These are phyloP conservation scores for Spathaspora passalidarum DNA, from an alignment of 805 yeast genomes.

Conservation along the genomic window DNA sequence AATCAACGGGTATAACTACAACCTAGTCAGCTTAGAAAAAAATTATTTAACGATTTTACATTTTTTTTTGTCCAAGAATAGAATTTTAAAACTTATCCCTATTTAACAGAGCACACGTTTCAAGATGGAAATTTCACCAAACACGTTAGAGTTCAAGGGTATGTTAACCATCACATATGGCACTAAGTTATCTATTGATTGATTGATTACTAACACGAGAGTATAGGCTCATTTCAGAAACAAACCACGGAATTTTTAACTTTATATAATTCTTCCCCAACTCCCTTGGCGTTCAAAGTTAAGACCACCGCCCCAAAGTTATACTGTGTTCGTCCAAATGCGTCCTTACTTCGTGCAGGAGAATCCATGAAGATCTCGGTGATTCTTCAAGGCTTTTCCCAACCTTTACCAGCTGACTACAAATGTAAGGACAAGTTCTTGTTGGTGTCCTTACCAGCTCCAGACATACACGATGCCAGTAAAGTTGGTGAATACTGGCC, in stretches of 20 bases:
- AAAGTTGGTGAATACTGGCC: constrained; percentile 73
- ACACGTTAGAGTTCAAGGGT: constrained; percentile 73
- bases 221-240: constrained; percentile 68
- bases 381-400: constrained; percentile 77
- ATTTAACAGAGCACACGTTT: not conserved
- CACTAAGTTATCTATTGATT: not conserved
- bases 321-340: constrained; percentile 95
- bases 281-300: constrained; percentile 84
- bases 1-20: too few species aligned
- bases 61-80: too few species aligned
- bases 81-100: not conserved
- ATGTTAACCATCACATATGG: constrained; percentile 32
- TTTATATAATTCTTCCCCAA: constrained; percentile 52
- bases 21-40: too few species aligned
- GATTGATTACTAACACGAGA: constrained; percentile 6
- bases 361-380: constrained; percentile 69
- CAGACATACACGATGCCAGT: constrained; percentile 51
- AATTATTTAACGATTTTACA: too few species aligned
- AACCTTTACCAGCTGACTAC: constrained; percentile 69
- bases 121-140: constrained; percentile 69
- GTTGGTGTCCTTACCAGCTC: constrained; percentile 80
- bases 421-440: constrained; percentile 91
- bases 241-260: constrained; percentile 63
- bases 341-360: constrained; percentile 77
- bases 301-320: constrained; percentile 97